Conservation (phyloP, 2,329 filamentous ascomycete genomes). For the Sporothrix curviconia region DNA sequence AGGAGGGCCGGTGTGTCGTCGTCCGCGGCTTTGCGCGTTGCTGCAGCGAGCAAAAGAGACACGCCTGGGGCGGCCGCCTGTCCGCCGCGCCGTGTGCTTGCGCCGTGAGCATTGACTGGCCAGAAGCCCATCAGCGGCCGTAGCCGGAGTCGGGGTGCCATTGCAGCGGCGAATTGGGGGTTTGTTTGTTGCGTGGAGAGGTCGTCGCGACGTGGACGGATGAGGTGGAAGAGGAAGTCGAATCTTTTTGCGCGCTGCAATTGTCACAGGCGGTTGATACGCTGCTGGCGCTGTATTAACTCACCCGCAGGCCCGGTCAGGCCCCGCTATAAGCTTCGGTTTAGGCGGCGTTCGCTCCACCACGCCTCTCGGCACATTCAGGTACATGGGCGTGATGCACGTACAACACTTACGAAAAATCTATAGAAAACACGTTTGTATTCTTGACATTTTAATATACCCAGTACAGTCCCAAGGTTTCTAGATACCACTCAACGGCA, state of each 20-base stretch:
- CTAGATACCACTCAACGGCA: too few relatives aligned
- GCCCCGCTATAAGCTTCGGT: not conserved
- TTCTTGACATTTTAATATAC: too few relatives aligned
- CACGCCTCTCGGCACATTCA: too few relatives aligned
- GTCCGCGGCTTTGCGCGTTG: not conserved
- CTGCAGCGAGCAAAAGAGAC: conserved; percentile 28
- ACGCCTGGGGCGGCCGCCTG: conserved; percentile 22
- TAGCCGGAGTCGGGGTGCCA: conserved; percentile 27
- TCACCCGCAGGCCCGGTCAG: not conserved
- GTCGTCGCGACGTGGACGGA: not conserved
- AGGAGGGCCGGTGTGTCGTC: too few relatives aligned
- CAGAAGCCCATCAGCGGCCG: conserved; percentile 8
- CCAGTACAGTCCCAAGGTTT: too few relatives aligned
- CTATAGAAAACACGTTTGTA: too few relatives aligned
- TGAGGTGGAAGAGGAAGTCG: not conserved
- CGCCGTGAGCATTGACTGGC: conserved; percentile 1
- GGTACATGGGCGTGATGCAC: too few relatives aligned
- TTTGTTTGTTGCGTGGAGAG: not conserved
- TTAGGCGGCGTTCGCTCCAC: conserved; percentile 4
- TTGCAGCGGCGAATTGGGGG: conserved; percentile 14
- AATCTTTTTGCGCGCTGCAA: not conserved
- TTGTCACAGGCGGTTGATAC: too few relatives aligned
- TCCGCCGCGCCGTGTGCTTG: not conserved
- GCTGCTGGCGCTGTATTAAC: too few relatives aligned
- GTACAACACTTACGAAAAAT: too few relatives aligned